These are phyloP conservation scores for Zea luxurians DNA, from an alignment of 176 grass and related monocot genomes.

Conservation along the genomic window DNA sequence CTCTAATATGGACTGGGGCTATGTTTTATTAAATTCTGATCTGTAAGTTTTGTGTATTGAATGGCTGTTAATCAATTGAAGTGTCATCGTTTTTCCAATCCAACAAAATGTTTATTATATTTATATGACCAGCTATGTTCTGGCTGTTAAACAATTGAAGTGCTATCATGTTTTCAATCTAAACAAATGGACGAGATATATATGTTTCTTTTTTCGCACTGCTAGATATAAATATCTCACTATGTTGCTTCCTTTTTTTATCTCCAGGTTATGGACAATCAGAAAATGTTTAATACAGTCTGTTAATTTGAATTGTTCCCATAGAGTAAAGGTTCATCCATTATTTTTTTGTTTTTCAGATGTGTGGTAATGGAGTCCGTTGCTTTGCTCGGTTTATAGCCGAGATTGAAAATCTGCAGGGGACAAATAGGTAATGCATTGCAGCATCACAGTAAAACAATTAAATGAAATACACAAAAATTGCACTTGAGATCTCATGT, in stretches of 20 bases:
- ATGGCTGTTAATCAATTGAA: neutral
- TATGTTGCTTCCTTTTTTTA: neutral
- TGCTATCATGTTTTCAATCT: neutral
- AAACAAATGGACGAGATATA: neutral
- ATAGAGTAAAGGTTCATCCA: neutral
- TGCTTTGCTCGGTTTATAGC: slow-evolving; percentile 90
- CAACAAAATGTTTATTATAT: slow-evolving; percentile 4
- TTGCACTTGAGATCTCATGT: neutral
- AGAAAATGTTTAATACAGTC: neutral
- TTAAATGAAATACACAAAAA: slow-evolving; percentile 19
- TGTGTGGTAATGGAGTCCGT: slow-evolving; percentile 95
- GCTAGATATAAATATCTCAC: neutral
- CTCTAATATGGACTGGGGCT: neutral
- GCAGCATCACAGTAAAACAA: slow-evolving; percentile 8
- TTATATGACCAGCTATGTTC: neutral
- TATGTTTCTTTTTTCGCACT: neutral
- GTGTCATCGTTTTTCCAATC: neutral
- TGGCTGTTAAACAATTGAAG: neutral
- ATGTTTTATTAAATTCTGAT: neutral
- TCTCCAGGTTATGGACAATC: neutral
- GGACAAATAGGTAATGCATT: slow-evolving; percentile 63
- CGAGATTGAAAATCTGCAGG: slow-evolving; percentile 84
- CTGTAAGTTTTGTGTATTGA: neutral
- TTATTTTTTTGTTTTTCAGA: slow-evolving; percentile 62
- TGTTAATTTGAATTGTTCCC: slow-evolving; percentile 18